Evolutionary conservation across 2,329 filamentous ascomycete species (phyloP).

Genomic region (Teratosphaeria destructans): DNA sequence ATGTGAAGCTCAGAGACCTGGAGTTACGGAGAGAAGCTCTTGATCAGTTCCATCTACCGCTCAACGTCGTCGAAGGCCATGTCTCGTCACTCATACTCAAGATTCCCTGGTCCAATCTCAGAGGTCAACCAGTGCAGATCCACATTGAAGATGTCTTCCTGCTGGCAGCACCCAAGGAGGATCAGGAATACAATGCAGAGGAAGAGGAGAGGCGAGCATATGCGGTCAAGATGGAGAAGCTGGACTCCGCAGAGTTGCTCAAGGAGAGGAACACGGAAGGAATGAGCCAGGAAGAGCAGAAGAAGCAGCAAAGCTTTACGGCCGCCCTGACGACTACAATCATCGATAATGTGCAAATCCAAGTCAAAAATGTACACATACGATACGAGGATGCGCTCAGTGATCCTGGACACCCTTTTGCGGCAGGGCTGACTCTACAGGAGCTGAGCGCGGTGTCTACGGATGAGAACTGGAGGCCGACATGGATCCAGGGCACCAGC

Average conservation of each 20-base stretch:
- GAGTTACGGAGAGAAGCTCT: constrained; percentile 90
- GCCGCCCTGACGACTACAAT: constrained; percentile 92
- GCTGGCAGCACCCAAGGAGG: constrained; percentile 87
- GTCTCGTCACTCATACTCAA: constrained; percentile 82
- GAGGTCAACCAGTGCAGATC: constrained; percentile 87
- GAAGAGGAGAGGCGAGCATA: constrained; percentile 83
- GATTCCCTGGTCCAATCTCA: constrained; percentile 95
- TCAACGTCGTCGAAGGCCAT: constrained; percentile 94
- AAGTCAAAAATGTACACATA: constrained; percentile 95
- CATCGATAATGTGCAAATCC: constrained; percentile 95
- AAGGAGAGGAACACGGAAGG: constrained; percentile 89
- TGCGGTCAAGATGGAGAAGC: constrained; percentile 95
- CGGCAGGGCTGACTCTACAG: constrained; percentile 80
- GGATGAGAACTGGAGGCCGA: constrained; percentile 86
- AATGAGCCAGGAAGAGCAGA: constrained; percentile 87
- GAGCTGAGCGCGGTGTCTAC: constrained; percentile 97
- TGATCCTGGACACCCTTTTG: constrained; percentile 88
- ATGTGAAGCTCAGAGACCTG: constrained; percentile 88
- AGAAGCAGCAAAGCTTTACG: constrained; percentile 96
- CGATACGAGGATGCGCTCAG: constrained; percentile 97
- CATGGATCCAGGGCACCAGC: constrained; percentile 82
- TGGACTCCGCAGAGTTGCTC: constrained; percentile 89
- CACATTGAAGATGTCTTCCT: constrained; percentile 96
- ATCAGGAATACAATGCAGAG: constrained; percentile 82
- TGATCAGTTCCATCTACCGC: constrained; percentile 88